Conservation (phyloP, 345 rosid genomes). For the Citrus glauca region DNA sequence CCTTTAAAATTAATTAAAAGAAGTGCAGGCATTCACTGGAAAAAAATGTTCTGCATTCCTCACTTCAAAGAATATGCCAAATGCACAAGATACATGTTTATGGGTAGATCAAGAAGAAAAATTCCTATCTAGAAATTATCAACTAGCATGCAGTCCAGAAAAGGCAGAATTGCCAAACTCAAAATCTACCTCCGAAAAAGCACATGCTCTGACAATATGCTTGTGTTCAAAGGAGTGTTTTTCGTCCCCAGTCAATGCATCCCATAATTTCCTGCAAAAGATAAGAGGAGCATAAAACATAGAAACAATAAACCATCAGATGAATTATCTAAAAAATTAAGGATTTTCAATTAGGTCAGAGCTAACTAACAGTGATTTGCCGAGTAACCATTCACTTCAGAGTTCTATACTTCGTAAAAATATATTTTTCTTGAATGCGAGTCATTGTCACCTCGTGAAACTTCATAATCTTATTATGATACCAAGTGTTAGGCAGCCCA, state of each 20-base stretch:
- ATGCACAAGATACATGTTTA: not conserved
- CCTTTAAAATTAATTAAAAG: not conserved
- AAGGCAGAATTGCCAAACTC: not conserved
- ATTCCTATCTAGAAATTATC: not conserved
- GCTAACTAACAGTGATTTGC: not conserved
- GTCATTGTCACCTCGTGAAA: not conserved
- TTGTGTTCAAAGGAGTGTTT: constrained; percentile 92
- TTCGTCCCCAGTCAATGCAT: constrained; percentile 83
- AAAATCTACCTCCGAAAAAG: constrained; percentile 67
- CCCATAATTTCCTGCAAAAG: constrained; percentile 75
- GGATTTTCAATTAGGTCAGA: not conserved
- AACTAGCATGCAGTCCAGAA: not conserved
- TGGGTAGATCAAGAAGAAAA: not conserved
- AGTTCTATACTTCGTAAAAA: not conserved
- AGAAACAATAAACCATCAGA: not conserved
- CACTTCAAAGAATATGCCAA: not conserved
- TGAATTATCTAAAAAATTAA: constrained; percentile 2
- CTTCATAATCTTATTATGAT: not conserved
- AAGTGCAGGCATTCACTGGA: not conserved
- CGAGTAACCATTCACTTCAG: not conserved
- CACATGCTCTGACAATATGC: constrained; percentile 87
- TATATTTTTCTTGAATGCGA: not conserved
- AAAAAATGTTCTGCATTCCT: not conserved
- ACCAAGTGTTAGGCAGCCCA: not conserved
- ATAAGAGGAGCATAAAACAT: not conserved